A percentile compares a stretch with the other conserved stretches of the same genome.
phyloP scores from a whole-genome alignment of 2,329 filamentous ascomycete genomes.

The Penicillium crustosum region DNA sequence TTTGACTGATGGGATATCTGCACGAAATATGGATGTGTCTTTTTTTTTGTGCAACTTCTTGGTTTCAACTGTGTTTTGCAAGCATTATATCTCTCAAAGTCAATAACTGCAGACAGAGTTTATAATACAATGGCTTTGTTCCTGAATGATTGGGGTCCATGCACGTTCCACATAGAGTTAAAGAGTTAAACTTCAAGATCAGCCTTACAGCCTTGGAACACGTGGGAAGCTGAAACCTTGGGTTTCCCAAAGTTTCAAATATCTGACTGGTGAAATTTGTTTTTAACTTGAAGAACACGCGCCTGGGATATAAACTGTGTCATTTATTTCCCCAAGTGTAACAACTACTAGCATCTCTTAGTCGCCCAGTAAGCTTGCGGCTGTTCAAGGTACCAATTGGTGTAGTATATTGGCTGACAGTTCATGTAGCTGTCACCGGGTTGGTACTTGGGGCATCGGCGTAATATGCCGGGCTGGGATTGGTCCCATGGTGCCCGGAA shows the following conservation, averaged over 20 bases:
- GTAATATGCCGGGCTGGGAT: not conserved
- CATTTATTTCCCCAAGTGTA: not conserved
- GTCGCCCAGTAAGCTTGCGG: not conserved
- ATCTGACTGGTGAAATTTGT: not conserved
- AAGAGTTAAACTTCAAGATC: not conserved
- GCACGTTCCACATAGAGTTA: not conserved
- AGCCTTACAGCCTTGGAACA: not conserved
- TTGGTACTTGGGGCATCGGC: not conserved
- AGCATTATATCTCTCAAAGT: too few relatives aligned
- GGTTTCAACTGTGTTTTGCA: not conserved
- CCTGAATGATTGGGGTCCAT: not conserved
- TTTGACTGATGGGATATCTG: not conserved
- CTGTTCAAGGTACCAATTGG: not conserved
- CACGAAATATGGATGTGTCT: too few relatives aligned
- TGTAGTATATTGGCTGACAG: not conserved
- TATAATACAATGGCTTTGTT: not conserved
- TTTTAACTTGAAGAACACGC: not conserved
- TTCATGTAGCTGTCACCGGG: not conserved
- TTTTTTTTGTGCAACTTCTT: not conserved
- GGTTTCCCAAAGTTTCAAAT: not conserved
- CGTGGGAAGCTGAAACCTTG: not conserved
- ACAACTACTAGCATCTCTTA: not conserved
- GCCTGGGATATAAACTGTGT: too few relatives aligned
- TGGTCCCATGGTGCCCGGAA: not conserved
- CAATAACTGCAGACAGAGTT: not conserved